These are phyloP conservation scores for Diaporthe humulicola DNA, from an alignment of 2,329 filamentous ascomycete species.

Conservation along the genomic window DNA sequence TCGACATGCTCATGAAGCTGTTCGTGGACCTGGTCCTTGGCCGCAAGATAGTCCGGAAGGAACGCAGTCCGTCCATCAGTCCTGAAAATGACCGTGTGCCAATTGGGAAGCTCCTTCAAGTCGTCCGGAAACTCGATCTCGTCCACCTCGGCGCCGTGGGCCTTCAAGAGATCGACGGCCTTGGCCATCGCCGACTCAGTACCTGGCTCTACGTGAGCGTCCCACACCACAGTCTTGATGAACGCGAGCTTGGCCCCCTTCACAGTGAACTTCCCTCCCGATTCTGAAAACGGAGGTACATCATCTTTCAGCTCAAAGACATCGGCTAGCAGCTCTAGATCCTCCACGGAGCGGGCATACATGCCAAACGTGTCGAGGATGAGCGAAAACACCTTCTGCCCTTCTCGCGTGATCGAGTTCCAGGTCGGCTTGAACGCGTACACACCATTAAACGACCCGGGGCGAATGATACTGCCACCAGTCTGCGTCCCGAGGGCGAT, in stretches of 20 bases:
- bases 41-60: conserved; percentile 63
- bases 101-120: conserved; percentile 63
- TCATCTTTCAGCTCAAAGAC: conserved; percentile 69
- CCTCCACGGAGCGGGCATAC: conserved; percentile 68
- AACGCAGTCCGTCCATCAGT: conserved; percentile 68
- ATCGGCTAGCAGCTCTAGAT: conserved; percentile 68
- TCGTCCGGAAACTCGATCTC: conserved; percentile 66
- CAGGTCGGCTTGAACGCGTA: conserved; percentile 77
- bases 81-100: conserved; percentile 64
- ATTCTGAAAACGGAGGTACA: conserved; percentile 42
- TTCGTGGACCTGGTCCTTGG: conserved; percentile 60
- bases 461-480: conserved; percentile 73
- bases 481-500: conserved; percentile 76
- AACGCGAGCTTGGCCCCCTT: conserved; percentile 35
- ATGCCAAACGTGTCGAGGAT: conserved; percentile 74
- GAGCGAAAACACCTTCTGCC: conserved; percentile 69
- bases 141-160: conserved; percentile 66
- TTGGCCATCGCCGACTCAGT: conserved; percentile 54
- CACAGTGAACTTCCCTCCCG: conserved; percentile 14
- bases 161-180: conserved; percentile 54
- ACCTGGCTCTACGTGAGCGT: conserved; percentile 7
- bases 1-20: conserved; percentile 65
- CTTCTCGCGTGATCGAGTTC: conserved; percentile 73
- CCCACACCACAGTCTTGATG: conserved; percentile 36
- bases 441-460: conserved; percentile 74